These are phyloP conservation scores for Neoascochyta sp. DNA, from an alignment of 2,329 filamentous ascomycete species.

Conservation along the genomic window DNA sequence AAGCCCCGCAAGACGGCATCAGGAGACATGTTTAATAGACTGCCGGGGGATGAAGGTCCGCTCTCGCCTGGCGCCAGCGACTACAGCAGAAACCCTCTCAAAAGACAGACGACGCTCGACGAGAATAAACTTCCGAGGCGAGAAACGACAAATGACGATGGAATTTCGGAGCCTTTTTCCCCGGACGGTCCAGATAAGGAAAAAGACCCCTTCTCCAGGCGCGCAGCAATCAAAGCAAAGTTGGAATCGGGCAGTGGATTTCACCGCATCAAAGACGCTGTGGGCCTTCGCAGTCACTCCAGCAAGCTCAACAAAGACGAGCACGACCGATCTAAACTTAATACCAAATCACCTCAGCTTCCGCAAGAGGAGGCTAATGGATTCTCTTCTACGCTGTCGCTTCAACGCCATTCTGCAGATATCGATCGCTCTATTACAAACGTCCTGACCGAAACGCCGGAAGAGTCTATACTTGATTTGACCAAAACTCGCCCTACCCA, in stretches of 20 bases:
- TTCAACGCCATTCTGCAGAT: constrained; percentile 11
- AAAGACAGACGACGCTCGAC: constrained; percentile 47
- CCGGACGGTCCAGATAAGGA: constrained; percentile 44
- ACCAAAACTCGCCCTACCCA: constrained; percentile 12
- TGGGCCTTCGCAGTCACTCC: constrained; percentile 54
- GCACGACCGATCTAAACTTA: constrained; percentile 20
- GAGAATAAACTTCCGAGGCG: constrained; percentile 23
- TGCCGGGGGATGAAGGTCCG: constrained; percentile 40
- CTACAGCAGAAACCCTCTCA: constrained; percentile 47
- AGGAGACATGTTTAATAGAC: constrained; percentile 39
- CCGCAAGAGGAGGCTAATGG: constrained; percentile 11
- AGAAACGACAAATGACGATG: constrained; percentile 28
- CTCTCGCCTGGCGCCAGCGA: constrained; percentile 56
- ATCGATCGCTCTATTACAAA: constrained; percentile 32
- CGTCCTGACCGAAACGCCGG: constrained; percentile 34
- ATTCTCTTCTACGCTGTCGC: constrained; percentile 10
- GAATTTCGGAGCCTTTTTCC: constrained; percentile 20
- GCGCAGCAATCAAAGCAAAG: constrained; percentile 69
- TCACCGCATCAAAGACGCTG: constrained; percentile 79
- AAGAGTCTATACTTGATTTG: constrained; percentile 22
- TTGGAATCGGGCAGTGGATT: constrained; percentile 79
- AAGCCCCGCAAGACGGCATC: constrained; percentile 66
- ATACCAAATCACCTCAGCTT: too few species aligned
- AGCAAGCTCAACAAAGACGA: constrained; percentile 40
- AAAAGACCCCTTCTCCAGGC: constrained; percentile 56